Evolutionary conservation across 257 asterid genomes (phyloP).

Genomic region (Knoxia roxburghii): DNA sequence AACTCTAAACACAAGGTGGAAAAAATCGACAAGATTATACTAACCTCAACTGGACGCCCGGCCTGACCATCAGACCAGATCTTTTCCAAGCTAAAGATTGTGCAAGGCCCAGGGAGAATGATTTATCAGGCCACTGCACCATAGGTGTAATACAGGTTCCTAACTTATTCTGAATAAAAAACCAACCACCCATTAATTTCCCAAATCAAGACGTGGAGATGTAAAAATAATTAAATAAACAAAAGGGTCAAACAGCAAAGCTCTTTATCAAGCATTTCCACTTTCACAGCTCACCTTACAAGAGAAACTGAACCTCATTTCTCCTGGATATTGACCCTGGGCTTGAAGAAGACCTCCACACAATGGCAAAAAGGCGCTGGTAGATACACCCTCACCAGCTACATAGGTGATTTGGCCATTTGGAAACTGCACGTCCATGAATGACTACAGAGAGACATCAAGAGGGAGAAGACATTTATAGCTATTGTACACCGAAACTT

Average conservation of each 20-base stretch:
- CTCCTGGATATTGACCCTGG: conserved; percentile 98
- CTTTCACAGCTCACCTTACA: conserved; percentile 60
- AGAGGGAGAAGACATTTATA: neutral
- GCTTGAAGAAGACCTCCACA: conserved; percentile 94
- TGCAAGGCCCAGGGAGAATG: conserved; percentile 71
- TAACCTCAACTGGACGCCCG: conserved; percentile 80
- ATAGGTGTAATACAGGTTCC: conserved; percentile 84
- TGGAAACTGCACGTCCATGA: conserved; percentile 97
- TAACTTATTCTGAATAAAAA: conserved; percentile 65
- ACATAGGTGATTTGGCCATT: conserved; percentile 90
- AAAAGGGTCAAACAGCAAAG: conserved; percentile 7
- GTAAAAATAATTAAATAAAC: neutral
- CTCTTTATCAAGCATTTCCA: neutral
- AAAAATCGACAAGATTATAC: neutral
- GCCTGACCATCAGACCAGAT: conserved; percentile 91
- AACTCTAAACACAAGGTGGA: neutral
- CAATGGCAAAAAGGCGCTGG: conserved; percentile 81
- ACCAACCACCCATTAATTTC: conserved; percentile 3
- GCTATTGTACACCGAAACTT: neutral
- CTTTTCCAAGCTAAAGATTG: conserved; percentile 98
- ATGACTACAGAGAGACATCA: conserved; percentile 52
- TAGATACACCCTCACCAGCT: conserved; percentile 89
- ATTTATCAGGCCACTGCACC: conserved; percentile 87
- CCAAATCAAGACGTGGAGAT: neutral
- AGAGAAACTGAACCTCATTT: conserved; percentile 90